These are phyloP conservation scores for Pelagophyceae sp. DNA, from an alignment of 352 stramenopile genomes.

Conservation along the genomic window DNA sequence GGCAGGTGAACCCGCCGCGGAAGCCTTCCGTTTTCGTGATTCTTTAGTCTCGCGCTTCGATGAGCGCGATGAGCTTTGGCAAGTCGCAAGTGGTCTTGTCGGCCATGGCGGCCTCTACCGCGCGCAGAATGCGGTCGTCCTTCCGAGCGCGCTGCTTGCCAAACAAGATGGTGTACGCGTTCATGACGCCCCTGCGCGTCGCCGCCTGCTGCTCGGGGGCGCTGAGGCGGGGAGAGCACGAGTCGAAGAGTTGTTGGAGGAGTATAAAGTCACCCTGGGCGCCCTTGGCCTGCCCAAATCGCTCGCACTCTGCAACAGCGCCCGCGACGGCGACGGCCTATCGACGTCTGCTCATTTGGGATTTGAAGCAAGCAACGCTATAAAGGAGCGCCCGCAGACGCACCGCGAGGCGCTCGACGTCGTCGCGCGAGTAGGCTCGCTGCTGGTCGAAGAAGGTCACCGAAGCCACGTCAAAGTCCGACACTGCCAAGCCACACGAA, in stretches of 20 bases:
- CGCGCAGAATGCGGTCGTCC: background rate
- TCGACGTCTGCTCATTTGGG: no score
- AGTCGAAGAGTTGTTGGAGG: slow-evolving; percentile 3
- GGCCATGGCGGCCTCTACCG: background rate
- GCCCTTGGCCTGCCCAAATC: background rate
- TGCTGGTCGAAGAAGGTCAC: background rate
- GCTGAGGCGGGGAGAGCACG: background rate
- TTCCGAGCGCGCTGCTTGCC: background rate
- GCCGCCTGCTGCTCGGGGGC: background rate
- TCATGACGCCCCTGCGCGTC: background rate
- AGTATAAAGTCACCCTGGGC: background rate
- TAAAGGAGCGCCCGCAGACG: no score
- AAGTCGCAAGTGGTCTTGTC: no score
- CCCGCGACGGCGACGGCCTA: background rate
- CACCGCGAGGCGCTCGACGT: background rate
- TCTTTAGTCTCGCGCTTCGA: no score
- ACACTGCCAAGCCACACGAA: background rate
- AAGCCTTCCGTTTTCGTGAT: no score
- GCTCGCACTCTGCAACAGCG: background rate
- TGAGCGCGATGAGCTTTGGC: no score
- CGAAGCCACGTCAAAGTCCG: background rate
- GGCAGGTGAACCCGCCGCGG: no score
- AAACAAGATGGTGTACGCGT: background rate
- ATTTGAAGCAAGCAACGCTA: no score
- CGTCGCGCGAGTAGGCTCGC: background rate